Percentiles rank a stretch among this genome's conserved stretches.
phyloP scores from a whole-genome alignment of 805 yeast species.

The Maudiozyma serrabonitensis region DNA sequence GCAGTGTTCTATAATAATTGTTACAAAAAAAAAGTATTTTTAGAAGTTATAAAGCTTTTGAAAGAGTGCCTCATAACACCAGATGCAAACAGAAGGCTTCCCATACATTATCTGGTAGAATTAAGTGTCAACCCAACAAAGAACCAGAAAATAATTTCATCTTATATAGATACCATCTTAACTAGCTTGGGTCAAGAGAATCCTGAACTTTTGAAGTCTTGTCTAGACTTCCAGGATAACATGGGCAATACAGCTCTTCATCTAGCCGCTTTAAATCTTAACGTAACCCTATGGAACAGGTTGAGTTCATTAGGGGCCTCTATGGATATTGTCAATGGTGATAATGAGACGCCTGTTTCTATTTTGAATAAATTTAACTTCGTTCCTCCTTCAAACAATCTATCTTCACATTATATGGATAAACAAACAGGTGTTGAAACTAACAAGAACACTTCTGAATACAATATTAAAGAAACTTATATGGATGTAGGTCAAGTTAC shows the following conservation, averaged over 20 bases:
- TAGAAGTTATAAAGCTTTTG: constrained; percentile 46
- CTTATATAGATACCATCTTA: constrained; percentile 45
- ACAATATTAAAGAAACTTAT: not conserved
- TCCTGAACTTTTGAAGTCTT: constrained; percentile 41
- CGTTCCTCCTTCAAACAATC: constrained; percentile 15
- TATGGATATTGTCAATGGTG: constrained; percentile 21
- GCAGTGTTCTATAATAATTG: constrained; percentile 65
- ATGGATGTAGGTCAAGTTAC: not conserved
- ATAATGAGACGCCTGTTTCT: constrained; percentile 24
- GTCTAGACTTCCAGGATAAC: constrained; percentile 67
- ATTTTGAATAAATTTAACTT: constrained; percentile 23
- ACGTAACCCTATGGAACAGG: constrained; percentile 26
- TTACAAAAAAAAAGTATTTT: constrained; percentile 51
- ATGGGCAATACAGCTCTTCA: constrained; percentile 83
- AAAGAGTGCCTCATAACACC: constrained; percentile 62
- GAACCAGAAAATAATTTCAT: constrained; percentile 39
- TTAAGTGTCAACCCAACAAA: constrained; percentile 41
- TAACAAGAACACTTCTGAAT: not conserved
- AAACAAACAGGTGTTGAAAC: not conserved
- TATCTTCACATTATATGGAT: too few relatives aligned
- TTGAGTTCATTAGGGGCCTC: constrained; percentile 26
- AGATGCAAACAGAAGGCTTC: constrained; percentile 62
- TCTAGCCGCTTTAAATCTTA: constrained; percentile 42
- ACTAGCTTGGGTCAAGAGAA: constrained; percentile 33
- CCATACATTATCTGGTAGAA: constrained; percentile 59